Base-by-base conservation (phyloP, 805 yeast species). In the Cyberlindnera maclurae region DNA sequence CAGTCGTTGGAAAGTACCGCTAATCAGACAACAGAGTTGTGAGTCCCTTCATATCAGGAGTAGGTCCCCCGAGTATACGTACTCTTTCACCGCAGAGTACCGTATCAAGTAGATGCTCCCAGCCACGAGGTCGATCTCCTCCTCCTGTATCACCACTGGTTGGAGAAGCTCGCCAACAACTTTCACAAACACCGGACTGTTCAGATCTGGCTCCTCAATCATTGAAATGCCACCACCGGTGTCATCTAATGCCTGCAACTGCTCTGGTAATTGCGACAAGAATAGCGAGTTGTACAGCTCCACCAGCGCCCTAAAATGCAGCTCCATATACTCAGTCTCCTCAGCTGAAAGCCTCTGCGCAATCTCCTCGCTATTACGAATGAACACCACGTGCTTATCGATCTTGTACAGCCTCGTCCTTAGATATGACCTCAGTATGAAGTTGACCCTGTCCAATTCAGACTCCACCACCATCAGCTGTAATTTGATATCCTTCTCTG, bases 391-490 rank as follows among this genome's bases (percentile, higher is more conserved):
- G 58, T 64, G 79, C 45, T 69, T 71, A 62, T 88, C 96, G 34
- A 93, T 74, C 59, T 84, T 89, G 43, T 48, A 39, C 9, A 55
- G 43, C 41, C 98, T 67, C 6, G 90, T 73, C 44, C 98, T 70
- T 26, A 89, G 65, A 57, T 87, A 90, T 12, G 86, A 72, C 37
- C 97, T 64, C n/a, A 89, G 67, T 27, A 90, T 60, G 56, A 81
- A 93, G 51, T 81, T 86, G 24, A 87, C 74, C 40, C 98, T 65
- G 51, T 93, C 97, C 17, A 93, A 70, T 50, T 93, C 97, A 12
- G 94, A 82, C 55, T 93, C 98, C 49, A 90, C 79, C 17, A 94
- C 75, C 65, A 93, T 75, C 33, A 89, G 65, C 41, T 84, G 81
- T 41, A 90, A 61, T 54, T 89, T 89, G 59, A 79, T 78, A 44